Evolutionary conservation across 2,329 filamentous ascomycete species (phyloP).

Genomic region (Sporothrix pseudoabietina): DNA sequence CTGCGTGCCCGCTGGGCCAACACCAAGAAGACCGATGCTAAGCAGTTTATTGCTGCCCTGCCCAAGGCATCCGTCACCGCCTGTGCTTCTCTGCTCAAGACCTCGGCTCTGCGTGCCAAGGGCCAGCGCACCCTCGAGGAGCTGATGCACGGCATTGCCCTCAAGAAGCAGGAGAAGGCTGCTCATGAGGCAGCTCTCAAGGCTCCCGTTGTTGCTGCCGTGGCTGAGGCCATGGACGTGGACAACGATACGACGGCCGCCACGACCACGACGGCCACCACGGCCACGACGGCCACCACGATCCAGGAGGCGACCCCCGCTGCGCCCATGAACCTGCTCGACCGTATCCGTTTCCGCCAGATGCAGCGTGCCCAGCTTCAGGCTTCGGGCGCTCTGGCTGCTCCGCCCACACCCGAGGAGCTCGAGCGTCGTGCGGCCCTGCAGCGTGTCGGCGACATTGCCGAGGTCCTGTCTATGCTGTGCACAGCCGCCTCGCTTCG

Average conservation of each 20-base stretch:
- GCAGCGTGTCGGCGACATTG: slow-evolving; percentile 68
- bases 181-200: slow-evolving; percentile 44
- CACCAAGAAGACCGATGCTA: slow-evolving; percentile 40
- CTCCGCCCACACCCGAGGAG: slow-evolving; percentile 51
- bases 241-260: background rate
- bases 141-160: slow-evolving; percentile 63
- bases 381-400: slow-evolving; percentile 46
- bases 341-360: slow-evolving; percentile 74
- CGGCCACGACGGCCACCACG: background rate
- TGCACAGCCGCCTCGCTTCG: slow-evolving; percentile 54
- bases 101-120: slow-evolving; percentile 62
- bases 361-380: slow-evolving; percentile 49
- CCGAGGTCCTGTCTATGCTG: slow-evolving; percentile 68
- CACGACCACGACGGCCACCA: background rate
- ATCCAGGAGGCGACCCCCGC: background rate
- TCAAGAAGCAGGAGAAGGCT: slow-evolving; percentile 53
- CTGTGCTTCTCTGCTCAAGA: slow-evolving; percentile 55
- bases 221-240: slow-evolving; percentile 21
- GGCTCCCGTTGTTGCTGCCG: slow-evolving; percentile 31
- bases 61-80: slow-evolving; percentile 57
- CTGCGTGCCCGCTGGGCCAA: slow-evolving; percentile 51
- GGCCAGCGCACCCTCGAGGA: slow-evolving; percentile 70
- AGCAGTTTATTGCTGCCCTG: slow-evolving; percentile 58
- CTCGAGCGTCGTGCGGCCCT: slow-evolving; percentile 65
- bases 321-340: slow-evolving; percentile 66